Base-by-base conservation (phyloP, 176 grass and related monocot genomes). In the Carex littledalei region DNA sequence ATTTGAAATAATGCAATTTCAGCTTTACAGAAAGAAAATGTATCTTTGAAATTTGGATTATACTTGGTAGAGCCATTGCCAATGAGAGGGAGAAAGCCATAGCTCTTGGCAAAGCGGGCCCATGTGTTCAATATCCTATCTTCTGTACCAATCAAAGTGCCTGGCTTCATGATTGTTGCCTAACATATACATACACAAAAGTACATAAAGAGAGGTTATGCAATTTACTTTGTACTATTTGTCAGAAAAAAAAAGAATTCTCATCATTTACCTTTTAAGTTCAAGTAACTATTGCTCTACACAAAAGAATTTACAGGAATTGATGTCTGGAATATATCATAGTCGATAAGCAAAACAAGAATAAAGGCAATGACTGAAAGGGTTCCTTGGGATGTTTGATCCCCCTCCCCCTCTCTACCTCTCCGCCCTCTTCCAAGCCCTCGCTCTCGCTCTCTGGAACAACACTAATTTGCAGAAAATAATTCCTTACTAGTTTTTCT, bases 101-200 rank as follows among this genome's bases (percentile, higher is more conserved):
- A 99, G 60, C 89, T 99, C 81, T 94, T 99, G 24, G 78, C 85
- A 71, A 92, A 99, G 22, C 90, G 91, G 43, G 96, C 96, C 96
- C 96, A 99, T 89, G 84, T 94, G 80, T 94, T 99, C 90, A 95
- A 86, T 77, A 95, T 92, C 32, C 91, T 87, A 85, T 99, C 96
- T 91, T 99, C 96, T 79, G 96, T 95, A 72, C 96, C 93, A 90
- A 95, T 89, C 67, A 99, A 86, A 31, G 86, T 84, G 53, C 85
- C 91, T 52, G 96, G 93, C 84, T 89, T 99, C 91, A 99, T 91
- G 83, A 99, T 92, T 81, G 96, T 99, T 73, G 96, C 91, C 96
- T 99, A 70, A 84, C 63, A 54, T 88, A 16, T 21, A 73, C 58
- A 85, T 24, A 87, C 7, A 79, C 8, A 87, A 78, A 17, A 77